These are phyloP conservation scores for Bipolaris zeicola DNA, from an alignment of 2,329 filamentous ascomycete genomes.

Conservation along the genomic window DNA sequence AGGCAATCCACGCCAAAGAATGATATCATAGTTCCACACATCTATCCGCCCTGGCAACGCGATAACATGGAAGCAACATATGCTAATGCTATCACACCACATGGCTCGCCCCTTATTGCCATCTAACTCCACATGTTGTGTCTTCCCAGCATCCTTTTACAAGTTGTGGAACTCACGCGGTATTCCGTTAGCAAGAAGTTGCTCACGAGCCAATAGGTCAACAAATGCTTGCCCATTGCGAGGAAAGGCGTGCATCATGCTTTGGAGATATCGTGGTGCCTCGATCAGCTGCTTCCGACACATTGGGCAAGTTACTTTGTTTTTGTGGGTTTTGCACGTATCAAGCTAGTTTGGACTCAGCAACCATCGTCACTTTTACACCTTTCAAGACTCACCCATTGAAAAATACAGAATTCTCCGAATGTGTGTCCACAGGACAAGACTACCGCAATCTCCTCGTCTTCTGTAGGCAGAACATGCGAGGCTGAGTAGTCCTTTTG, in stretches of 20 bases:
- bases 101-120: neutral
- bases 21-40: conserved; percentile 22
- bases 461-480: conserved; percentile 35
- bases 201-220: conserved; percentile 27
- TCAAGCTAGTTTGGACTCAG: conserved; percentile 19
- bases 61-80: neutral
- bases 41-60: neutral
- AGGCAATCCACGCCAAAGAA: conserved; percentile 17
- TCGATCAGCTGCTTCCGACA: conserved; percentile 43
- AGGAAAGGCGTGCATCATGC: conserved; percentile 15
- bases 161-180: conserved; percentile 25
- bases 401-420: conserved; percentile 44
- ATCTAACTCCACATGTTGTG: neutral
- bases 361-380: neutral
- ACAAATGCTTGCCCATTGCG: conserved; percentile 21
- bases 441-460: conserved; percentile 42
- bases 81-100: neutral
- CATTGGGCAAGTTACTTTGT: conserved; percentile 48
- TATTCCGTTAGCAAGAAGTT: conserved; percentile 24
- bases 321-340: conserved; percentile 44
- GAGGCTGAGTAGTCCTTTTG: conserved; percentile 43
- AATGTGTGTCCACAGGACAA: conserved; percentile 45
- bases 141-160: neutral
- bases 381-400: conserved; percentile 31
- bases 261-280: conserved; percentile 18